Percentiles rank a stretch among this genome's conserved stretches.
These are phyloP conservation scores for Fusarium lateritium DNA, from an alignment of 2,329 filamentous ascomycete species.

Conservation along the genomic window DNA sequence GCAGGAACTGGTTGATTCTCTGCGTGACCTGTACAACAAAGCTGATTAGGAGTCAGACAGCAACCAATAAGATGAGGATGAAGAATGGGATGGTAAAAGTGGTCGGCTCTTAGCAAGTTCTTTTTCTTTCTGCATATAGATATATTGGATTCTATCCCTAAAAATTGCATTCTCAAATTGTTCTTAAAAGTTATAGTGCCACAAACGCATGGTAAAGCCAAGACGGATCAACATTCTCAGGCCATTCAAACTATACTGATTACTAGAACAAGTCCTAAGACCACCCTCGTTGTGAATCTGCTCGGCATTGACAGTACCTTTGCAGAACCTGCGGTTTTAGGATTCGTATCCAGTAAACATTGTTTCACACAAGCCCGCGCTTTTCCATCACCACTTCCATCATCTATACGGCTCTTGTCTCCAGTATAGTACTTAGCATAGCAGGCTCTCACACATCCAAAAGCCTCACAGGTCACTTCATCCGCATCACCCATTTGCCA, in stretches of 20 bases:
- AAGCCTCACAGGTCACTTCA: conserved; percentile 40
- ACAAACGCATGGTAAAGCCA: too few species aligned
- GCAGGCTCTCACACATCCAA: conserved; percentile 39
- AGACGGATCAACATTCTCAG: not conserved
- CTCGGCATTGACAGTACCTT: not conserved
- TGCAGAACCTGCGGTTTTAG: conserved; percentile 2
- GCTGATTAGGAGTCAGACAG: not conserved
- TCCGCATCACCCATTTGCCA: conserved; percentile 31
- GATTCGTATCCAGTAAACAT: conserved; percentile 39
- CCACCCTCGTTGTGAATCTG: not conserved
- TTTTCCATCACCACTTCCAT: conserved; percentile 27
- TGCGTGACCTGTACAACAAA: conserved; percentile 35
- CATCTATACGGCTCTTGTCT: conserved; percentile 19
- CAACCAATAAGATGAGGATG: too few species aligned
- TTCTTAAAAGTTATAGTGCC: too few species aligned
- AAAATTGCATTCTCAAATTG: too few species aligned
- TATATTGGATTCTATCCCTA: too few species aligned
- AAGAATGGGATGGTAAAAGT: too few species aligned
- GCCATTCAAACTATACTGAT: not conserved
- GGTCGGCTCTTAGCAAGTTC: too few species aligned
- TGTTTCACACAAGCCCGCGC: conserved; percentile 34
- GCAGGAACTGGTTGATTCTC: conserved; percentile 46
- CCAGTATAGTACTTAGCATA: conserved; percentile 41
- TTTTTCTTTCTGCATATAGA: too few species aligned
- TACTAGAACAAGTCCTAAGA: conserved; percentile 9